A percentile compares a stretch with the other conserved stretches of the same genome.
Evolutionary conservation across 345 rosid species (phyloP).

Genomic region (Boechera retrofracta): DNA sequence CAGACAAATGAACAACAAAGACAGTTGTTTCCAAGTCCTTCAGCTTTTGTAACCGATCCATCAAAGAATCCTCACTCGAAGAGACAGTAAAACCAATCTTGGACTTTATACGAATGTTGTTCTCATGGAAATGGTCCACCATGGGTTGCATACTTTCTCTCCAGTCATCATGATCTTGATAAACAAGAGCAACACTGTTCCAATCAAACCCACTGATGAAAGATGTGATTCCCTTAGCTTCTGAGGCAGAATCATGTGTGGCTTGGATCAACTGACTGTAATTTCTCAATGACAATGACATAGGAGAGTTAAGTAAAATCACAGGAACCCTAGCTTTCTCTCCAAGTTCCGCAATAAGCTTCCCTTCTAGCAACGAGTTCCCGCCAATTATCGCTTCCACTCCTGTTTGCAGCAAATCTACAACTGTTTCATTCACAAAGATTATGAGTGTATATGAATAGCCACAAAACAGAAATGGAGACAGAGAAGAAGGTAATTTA

Average conservation of each 20-base stretch:
- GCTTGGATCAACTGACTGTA: constrained; percentile 42
- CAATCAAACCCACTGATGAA: constrained; percentile 40
- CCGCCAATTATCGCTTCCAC: constrained; percentile 31
- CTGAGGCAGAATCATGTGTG: constrained; percentile 32
- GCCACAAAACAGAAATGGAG: neutral
- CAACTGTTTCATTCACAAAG: constrained; percentile 27
- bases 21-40: constrained; percentile 23
- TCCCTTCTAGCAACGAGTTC: constrained; percentile 28
- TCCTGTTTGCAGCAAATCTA: constrained; percentile 23
- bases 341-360: constrained; percentile 43
- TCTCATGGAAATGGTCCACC: constrained; percentile 25
- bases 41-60: constrained; percentile 26
- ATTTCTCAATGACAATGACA: constrained; percentile 7
- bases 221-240: constrained; percentile 36
- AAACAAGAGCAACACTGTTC: constrained; percentile 43
- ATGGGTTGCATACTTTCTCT: constrained; percentile 34
- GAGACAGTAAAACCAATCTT: constrained; percentile 34
- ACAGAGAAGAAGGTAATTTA: neutral
- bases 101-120: neutral
- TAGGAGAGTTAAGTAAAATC: constrained; percentile 36
- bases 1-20: constrained; percentile 42
- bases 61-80: constrained; percentile 5
- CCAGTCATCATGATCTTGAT: constrained; percentile 42
- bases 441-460: neutral
- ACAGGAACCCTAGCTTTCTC: constrained; percentile 44